Percentiles rank a stretch among this genome's conserved stretches.
phyloP scores from a whole-genome alignment of 1,284 basidiomycete species.

The Apiotrichum gracile region DNA sequence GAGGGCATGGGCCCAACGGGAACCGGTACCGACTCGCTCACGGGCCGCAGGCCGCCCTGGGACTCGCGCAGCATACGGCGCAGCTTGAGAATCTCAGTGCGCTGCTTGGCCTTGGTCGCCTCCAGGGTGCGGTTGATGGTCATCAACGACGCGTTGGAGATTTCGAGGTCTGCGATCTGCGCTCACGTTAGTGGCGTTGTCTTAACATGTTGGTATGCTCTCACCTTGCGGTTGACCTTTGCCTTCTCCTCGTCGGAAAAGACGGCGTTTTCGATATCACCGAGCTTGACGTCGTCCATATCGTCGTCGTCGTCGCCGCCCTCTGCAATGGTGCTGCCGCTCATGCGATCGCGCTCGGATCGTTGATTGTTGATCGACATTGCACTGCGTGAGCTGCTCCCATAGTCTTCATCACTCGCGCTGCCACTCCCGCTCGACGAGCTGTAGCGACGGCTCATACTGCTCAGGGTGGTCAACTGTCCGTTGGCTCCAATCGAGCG shows the following conservation, averaged over 20 bases:
- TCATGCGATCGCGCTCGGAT: conserved; percentile 5
- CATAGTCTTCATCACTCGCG: not conserved
- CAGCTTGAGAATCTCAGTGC: conserved; percentile 36
- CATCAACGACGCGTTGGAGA: conserved; percentile 42
- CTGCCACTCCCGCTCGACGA: conserved; percentile 1
- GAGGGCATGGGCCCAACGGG: conserved; percentile 1
- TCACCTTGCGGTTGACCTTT: conserved; percentile 39
- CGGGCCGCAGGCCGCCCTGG: not conserved
- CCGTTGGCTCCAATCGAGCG: not conserved
- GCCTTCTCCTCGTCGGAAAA: conserved; percentile 21
- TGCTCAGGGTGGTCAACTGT: not conserved
- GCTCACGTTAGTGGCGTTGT: not conserved
- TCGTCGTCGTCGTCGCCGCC: conserved; percentile 5
- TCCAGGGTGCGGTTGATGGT: conserved; percentile 44
- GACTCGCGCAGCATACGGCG: conserved; percentile 34
- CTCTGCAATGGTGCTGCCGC: conserved; percentile 7
- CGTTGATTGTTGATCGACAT: not conserved
- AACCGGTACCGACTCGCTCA: not conserved
- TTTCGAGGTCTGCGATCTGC: conserved; percentile 45
- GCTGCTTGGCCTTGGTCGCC: conserved; percentile 40
- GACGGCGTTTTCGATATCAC: not conserved
- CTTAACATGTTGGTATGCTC: not conserved
- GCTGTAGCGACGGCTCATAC: not conserved
- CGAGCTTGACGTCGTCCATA: conserved; percentile 6
- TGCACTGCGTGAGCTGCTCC: not conserved